A percentile compares a stretch with the other conserved stretches of the same genome.
phyloP scores from a whole-genome alignment of 2,329 filamentous ascomycete genomes.

The Colletotrichum sp. region DNA sequence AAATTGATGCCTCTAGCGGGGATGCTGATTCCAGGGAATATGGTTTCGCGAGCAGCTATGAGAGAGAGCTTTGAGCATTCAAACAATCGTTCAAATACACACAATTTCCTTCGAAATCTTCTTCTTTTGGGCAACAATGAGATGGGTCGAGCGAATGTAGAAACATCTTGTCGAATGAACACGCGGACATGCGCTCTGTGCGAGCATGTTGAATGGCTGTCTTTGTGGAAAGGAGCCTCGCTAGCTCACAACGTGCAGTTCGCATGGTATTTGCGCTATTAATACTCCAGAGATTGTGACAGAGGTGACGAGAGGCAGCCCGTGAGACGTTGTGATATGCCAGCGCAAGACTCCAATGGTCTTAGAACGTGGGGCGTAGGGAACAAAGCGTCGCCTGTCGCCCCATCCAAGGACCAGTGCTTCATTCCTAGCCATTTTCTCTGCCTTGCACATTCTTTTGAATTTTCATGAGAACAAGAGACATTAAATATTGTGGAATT shows the following conservation, averaged over 20 bases:
- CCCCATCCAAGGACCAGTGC: not conserved
- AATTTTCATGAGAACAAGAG: rapidly evolving
- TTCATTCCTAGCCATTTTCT: not conserved
- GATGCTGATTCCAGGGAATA: not conserved
- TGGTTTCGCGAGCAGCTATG: not conserved
- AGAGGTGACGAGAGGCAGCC: not conserved
- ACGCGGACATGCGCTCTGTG: not conserved
- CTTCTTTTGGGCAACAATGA: not conserved
- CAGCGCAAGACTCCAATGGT: not conserved
- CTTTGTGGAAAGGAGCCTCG: not conserved
- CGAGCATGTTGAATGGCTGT: not conserved
- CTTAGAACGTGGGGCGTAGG: rapidly evolving
- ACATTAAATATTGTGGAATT: not conserved
- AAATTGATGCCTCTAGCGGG: not conserved
- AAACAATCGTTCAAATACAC: not conserved
- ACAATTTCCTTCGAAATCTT: rapidly evolving
- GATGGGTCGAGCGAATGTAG: not conserved
- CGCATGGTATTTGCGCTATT: rapidly evolving
- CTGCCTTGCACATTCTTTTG: not conserved
- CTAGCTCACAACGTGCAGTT: not conserved
- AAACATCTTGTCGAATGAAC: not conserved
- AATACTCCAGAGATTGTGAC: not conserved
- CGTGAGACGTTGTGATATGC: not conserved
- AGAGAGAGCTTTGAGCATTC: not conserved
- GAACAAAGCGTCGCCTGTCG: not conserved